Evolutionary conservation across 768 basidiomycete genomes (phyloP).

Genomic region (Leccinum subgranulosum): DNA sequence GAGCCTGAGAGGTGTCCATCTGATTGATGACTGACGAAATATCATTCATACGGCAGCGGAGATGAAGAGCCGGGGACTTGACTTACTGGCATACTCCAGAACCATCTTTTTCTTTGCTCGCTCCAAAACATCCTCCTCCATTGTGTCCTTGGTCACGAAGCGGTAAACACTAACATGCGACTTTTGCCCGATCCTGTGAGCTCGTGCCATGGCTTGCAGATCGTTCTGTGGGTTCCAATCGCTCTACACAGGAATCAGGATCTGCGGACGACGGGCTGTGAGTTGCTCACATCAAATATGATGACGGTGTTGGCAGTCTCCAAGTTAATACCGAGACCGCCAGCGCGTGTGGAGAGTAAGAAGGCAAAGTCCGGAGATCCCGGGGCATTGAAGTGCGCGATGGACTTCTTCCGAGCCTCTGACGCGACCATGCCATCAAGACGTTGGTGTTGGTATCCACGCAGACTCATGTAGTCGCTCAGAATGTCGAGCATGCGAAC

Average conservation of each 20-base stretch:
- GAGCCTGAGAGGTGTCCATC: conserved; percentile 98
- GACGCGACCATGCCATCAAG: conserved; percentile 95
- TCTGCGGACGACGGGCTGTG: not conserved
- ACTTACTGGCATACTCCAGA: conserved; percentile 96
- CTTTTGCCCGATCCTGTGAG: conserved; percentile 98
- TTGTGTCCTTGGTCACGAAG: conserved; percentile 98
- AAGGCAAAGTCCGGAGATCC: conserved; percentile 96
- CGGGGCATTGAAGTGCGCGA: conserved; percentile 94
- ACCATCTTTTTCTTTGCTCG: conserved; percentile 99
- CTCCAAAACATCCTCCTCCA: conserved; percentile 98
- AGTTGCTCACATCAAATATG: conserved; percentile 85
- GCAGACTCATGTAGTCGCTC: conserved; percentile 90
- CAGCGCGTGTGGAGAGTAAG: conserved; percentile 92
- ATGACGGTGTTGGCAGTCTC: conserved; percentile 99
- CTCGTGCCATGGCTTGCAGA: conserved; percentile 98
- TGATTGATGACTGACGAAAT: conserved; percentile 89
- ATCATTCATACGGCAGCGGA: conserved; percentile 8
- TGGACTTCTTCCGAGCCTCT: conserved; percentile 90
- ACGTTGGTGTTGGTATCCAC: conserved; percentile 90
- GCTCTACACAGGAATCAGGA: conserved; percentile 52
- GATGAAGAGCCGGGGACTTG: conserved; percentile 38
- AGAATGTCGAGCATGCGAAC: conserved; percentile 98
- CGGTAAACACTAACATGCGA: conserved; percentile 98
- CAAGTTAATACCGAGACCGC: conserved; percentile 96
- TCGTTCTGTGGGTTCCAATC: conserved; percentile 99